These are phyloP conservation scores for Colletotrichum filicis DNA, from an alignment of 2,329 filamentous ascomycete genomes.

Conservation along the genomic window DNA sequence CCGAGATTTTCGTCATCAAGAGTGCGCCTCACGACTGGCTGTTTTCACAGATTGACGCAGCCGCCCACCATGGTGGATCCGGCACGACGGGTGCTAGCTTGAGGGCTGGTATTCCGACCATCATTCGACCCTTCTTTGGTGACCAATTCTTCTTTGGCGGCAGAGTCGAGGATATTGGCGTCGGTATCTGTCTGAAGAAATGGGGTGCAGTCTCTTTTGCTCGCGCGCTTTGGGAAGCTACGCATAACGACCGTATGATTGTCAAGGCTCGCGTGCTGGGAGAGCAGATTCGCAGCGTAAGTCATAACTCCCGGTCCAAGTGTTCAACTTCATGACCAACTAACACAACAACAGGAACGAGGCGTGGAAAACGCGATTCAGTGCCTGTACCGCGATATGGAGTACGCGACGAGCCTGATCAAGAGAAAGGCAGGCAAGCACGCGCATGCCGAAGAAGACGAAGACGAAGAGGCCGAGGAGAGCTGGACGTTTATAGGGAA, in stretches of 20 bases:
- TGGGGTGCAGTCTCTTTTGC: slow-evolving; percentile 89
- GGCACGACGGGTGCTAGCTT: slow-evolving; percentile 95
- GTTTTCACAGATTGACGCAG: slow-evolving; percentile 92
- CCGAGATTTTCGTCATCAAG: slow-evolving; percentile 88
- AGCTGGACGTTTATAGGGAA: slow-evolving; percentile 90
- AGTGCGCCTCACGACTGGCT: slow-evolving; percentile 97
- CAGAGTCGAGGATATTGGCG: slow-evolving; percentile 91
- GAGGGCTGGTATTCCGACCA: slow-evolving; percentile 89
- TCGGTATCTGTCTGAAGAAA: slow-evolving; percentile 89
- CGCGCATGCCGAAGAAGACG: slow-evolving; percentile 53
- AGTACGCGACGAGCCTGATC: slow-evolving; percentile 89
- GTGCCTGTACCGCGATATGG: slow-evolving; percentile 92
- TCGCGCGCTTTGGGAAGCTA: slow-evolving; percentile 89
- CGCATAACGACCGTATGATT: slow-evolving; percentile 91
- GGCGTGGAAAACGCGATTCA: slow-evolving; percentile 93
- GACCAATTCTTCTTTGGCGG: slow-evolving; percentile 97
- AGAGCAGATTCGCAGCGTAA: slow-evolving; percentile 86
- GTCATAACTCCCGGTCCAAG: slow-evolving; percentile 43
- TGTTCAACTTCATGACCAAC: slow-evolving; percentile 9
- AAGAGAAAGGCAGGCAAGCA: slow-evolving; percentile 71
- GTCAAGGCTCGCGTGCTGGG: slow-evolving; percentile 84
- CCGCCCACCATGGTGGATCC: slow-evolving; percentile 92
- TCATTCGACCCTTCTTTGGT: slow-evolving; percentile 96
- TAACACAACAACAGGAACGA: slow-evolving; percentile 72
- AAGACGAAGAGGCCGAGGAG: slow-evolving; percentile 75